A percentile compares a stretch with the other conserved stretches of the same genome.
These are phyloP conservation scores for Vigna radiata DNA, from an alignment of 306 rosid species.

Conservation along the genomic window DNA sequence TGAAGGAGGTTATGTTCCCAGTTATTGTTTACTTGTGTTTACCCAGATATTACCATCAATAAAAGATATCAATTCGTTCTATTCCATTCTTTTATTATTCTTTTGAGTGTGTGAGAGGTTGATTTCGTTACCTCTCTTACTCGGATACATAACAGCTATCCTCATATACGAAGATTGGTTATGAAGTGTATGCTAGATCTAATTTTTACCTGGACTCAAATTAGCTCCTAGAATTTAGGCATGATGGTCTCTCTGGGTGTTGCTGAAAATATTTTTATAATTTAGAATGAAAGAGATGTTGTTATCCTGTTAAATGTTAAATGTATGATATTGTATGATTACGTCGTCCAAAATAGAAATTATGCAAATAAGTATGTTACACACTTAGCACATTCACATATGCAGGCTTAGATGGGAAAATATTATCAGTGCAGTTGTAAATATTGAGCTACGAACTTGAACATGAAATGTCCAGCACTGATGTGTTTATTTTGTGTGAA, in stretches of 20 bases:
- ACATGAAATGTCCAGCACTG: background rate
- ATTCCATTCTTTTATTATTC: too few species aligned
- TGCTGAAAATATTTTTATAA: conserved; percentile 29
- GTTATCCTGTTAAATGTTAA: conserved; percentile 8
- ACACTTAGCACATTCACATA: conserved; percentile 25
- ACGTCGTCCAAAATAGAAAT: conserved; percentile 22
- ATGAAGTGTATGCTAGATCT: too few species aligned
- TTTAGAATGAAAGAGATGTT: conserved; percentile 5
- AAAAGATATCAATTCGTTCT: too few species aligned
- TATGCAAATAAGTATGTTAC: conserved; percentile 22
- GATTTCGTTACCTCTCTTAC: too few species aligned
- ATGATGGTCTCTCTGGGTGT: conserved; percentile 4
- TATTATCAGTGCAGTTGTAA: background rate
- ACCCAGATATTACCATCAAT: too few species aligned
- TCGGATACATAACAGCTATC: too few species aligned
- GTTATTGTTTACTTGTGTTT: too few species aligned
- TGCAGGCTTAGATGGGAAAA: conserved; percentile 12
- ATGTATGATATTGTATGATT: conserved; percentile 16
- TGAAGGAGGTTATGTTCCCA: too few species aligned
- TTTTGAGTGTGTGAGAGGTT: too few species aligned
- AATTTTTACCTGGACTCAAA: too few species aligned
- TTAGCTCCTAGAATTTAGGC: conserved; percentile 23
- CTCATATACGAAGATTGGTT: too few species aligned
- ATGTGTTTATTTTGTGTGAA: conserved; percentile 12
- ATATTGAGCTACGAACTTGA: conserved; percentile 16